A percentile compares a stretch with the other conserved stretches of the same genome.
Conservation (phyloP, 805 yeast genomes). For the fission yeast (Schizosaccharomyces pombe) region DNA sequence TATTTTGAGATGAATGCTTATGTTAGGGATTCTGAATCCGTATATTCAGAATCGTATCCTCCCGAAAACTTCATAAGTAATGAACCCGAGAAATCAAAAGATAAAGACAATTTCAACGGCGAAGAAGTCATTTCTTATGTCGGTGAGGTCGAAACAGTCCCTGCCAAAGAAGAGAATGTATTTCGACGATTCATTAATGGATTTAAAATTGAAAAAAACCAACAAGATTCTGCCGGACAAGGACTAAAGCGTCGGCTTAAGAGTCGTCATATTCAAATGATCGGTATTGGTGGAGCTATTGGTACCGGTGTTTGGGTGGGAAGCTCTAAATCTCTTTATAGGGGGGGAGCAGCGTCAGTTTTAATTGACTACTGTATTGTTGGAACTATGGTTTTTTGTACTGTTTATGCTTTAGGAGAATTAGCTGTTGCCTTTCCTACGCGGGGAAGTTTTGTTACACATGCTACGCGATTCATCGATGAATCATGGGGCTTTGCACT, state of each 20-base stretch:
- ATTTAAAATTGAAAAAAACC: not conserved
- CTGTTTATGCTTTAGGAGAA: conserved; percentile 33
- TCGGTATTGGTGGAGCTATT: conserved; percentile 66
- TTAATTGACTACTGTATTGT: conserved; percentile 27
- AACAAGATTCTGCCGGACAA: not conserved
- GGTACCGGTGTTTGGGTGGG: conserved; percentile 46
- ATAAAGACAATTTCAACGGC: not conserved
- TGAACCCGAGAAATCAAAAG: not conserved
- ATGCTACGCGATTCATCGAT: conserved; percentile 38
- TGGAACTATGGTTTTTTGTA: conserved; percentile 28
- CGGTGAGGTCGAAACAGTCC: not conserved
- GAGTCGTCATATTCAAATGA: conserved; percentile 25
- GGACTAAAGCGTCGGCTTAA: conserved; percentile 15
- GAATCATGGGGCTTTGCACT: conserved; percentile 49
- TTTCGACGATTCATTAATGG: not conserved
- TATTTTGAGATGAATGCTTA: not conserved
- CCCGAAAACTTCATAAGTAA: too few relatives aligned
- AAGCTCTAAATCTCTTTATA: conserved; percentile 18
- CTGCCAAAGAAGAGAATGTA: not conserved
- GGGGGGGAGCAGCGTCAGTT: conserved; percentile 31
- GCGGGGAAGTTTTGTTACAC: conserved; percentile 39
- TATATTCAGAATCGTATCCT: not conserved
- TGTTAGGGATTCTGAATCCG: not conserved
- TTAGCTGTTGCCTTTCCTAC: conserved; percentile 44
- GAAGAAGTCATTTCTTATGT: not conserved